Evolutionary conservation across 371 early-diverging fungal species (phyloP).

Genomic region (Actinomortierella wolfii): DNA sequence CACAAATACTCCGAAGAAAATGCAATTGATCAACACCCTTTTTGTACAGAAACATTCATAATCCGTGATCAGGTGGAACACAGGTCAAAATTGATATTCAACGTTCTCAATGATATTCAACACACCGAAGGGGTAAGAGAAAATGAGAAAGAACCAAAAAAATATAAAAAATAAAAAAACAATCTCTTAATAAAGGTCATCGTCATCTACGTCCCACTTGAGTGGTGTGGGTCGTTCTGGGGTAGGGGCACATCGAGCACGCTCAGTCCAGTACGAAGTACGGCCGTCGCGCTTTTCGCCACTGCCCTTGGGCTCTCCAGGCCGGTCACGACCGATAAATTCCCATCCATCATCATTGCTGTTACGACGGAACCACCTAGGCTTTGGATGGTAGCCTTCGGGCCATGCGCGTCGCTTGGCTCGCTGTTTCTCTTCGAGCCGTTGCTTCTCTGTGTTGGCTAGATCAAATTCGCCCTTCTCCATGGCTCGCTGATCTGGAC

Average conservation of each 20-base stretch:
- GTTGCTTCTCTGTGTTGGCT: conserved; percentile 69
- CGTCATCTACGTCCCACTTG: conserved; percentile 50
- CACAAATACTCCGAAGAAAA: too few relatives aligned
- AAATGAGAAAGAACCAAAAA: too few relatives aligned
- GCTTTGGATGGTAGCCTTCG: conserved; percentile 58
- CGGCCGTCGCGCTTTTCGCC: conserved; percentile 16
- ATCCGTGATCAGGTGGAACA: too few relatives aligned
- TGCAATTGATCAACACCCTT: too few relatives aligned
- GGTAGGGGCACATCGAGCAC: conserved; percentile 46
- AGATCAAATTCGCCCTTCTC: conserved; percentile 71
- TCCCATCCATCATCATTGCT: conserved; percentile 54
- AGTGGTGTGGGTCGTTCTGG: conserved; percentile 29
- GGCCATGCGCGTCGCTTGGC: conserved; percentile 58
- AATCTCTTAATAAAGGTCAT: conserved; percentile 43
- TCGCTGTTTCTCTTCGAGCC: conserved; percentile 77
- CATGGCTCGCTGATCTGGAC: conserved; percentile 81
- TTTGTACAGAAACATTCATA: too few relatives aligned
- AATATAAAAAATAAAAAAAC: neutral
- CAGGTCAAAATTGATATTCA: too few relatives aligned
- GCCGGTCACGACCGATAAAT: conserved; percentile 51
- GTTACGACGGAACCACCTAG: conserved; percentile 78
- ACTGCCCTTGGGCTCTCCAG: conserved; percentile 29
- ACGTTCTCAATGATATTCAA: too few relatives aligned
- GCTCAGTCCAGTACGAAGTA: conserved; percentile 57
- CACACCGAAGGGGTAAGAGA: too few relatives aligned